Evolutionary conservation across 176 grass and related monocot genomes (phyloP).

Genomic region (Stipa capillata): DNA sequence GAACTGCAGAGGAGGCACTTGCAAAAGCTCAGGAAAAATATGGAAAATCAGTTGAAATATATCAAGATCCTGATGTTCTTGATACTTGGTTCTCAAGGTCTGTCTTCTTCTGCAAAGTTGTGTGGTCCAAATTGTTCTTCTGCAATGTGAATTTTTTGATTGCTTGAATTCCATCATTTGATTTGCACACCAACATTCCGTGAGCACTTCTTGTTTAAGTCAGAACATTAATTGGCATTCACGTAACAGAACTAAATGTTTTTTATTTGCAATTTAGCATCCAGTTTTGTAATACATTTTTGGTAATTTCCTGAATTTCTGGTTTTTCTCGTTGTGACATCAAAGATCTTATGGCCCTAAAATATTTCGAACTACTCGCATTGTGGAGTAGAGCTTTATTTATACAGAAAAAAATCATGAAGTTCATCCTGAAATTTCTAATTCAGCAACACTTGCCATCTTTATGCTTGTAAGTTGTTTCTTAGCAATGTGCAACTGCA

Average conservation of each 20-base stretch:
- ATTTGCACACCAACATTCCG: neutral
- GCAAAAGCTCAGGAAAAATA: constrained; percentile 69
- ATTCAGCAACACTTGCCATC: neutral
- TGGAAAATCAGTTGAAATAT: constrained; percentile 95
- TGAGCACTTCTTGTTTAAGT: neutral
- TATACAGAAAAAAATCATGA: neutral
- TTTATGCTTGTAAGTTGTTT: neutral
- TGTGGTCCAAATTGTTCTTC: constrained; percentile 17
- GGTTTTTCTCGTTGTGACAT: neutral
- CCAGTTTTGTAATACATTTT: neutral
- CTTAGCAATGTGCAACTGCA: neutral
- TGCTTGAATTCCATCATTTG: neutral
- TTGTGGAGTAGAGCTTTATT: neutral
- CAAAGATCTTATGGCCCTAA: neutral
- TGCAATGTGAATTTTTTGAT: neutral
- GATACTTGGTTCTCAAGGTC: constrained; percentile 99
- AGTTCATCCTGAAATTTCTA: neutral
- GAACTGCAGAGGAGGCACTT: constrained; percentile 72
- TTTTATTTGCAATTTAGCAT: neutral
- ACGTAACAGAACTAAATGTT: neutral
- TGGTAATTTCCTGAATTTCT: neutral
- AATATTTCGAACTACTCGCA: neutral
- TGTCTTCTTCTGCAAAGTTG: constrained; percentile 16
- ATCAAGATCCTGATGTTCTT: constrained; percentile 94
- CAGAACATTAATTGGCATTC: neutral